Conservation (phyloP, 805 yeast species). For the Komagataella kurtzmanii region DNA sequence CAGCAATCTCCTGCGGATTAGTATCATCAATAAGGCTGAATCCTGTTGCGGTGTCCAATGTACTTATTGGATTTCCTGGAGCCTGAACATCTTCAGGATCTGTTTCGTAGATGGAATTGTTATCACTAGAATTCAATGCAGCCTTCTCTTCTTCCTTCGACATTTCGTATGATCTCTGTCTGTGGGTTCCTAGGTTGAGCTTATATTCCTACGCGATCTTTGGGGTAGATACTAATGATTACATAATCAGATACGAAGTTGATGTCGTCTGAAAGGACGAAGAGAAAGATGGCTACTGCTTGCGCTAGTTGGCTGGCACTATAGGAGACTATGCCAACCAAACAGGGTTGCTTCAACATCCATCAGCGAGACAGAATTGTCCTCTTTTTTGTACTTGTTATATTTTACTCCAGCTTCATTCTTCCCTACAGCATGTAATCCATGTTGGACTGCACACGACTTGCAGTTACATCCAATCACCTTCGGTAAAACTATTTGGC, state of each 20-base stretch:
- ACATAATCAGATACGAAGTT: neutral
- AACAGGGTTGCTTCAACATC: neutral
- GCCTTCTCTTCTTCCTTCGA: neutral
- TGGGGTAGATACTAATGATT: neutral
- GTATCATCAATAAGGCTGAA: conserved; percentile 22
- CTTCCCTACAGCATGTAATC: neutral
- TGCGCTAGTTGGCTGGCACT: neutral
- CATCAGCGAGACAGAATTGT: neutral
- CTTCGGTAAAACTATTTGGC: neutral
- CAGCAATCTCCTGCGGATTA: conserved; percentile 40
- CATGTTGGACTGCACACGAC: neutral
- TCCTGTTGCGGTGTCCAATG: conserved; percentile 12
- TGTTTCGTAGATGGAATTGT: conserved; percentile 5
- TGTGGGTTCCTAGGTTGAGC: neutral
- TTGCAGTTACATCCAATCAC: neutral
- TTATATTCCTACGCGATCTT: neutral
- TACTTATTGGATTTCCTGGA: conserved; percentile 8
- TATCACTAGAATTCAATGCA: conserved; percentile 1
- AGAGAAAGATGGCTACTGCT: neutral
- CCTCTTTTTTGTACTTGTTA: no score
- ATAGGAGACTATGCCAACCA: neutral
- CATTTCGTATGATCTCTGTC: neutral
- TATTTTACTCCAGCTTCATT: neutral
- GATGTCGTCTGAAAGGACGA: neutral
- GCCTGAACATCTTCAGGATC: conserved; percentile 1